phyloP scores from a whole-genome alignment of 371 early-diverging fungal species.

The Mortierella sp. region DNA sequence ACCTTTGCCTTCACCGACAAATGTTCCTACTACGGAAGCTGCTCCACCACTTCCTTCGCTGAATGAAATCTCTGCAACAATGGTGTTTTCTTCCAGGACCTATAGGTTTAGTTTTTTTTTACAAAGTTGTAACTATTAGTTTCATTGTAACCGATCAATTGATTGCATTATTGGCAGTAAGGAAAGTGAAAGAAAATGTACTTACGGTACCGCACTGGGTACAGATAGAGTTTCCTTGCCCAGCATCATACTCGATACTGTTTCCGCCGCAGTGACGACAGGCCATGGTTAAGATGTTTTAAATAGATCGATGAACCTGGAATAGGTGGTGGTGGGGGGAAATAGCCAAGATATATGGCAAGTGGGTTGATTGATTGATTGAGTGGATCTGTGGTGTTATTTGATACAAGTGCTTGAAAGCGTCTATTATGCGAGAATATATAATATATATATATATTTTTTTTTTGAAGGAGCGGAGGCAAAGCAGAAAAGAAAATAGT shows the following conservation, averaged over 20 bases:
- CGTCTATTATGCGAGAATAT: background rate
- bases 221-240: conserved; percentile 73
- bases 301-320: background rate
- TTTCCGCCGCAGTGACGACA: conserved; percentile 66
- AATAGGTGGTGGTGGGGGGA: background rate
- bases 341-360: background rate
- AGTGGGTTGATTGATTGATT: background rate
- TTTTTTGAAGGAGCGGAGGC: background rate
- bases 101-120: conserved; percentile 54
- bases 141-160: background rate
- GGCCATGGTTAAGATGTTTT: conserved; percentile 48
- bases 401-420: conserved; percentile 1
- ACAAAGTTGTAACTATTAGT: no score
- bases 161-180: no score
- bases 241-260: conserved; percentile 69
- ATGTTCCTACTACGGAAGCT: conserved; percentile 86
- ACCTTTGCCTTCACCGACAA: conserved; percentile 71
- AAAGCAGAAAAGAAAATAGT: background rate
- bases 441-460: no score
- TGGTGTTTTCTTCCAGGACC: conserved; percentile 97
- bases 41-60: conserved; percentile 90
- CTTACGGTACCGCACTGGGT: conserved; percentile 75
- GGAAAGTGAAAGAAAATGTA: background rate
- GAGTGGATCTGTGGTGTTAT: background rate
- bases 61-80: conserved; percentile 96